Percentiles rank a stretch among this genome's conserved stretches.
These are phyloP conservation scores for Excoecaria cochinchinensis DNA, from an alignment of 345 rosid genomes.

Conservation along the genomic window DNA sequence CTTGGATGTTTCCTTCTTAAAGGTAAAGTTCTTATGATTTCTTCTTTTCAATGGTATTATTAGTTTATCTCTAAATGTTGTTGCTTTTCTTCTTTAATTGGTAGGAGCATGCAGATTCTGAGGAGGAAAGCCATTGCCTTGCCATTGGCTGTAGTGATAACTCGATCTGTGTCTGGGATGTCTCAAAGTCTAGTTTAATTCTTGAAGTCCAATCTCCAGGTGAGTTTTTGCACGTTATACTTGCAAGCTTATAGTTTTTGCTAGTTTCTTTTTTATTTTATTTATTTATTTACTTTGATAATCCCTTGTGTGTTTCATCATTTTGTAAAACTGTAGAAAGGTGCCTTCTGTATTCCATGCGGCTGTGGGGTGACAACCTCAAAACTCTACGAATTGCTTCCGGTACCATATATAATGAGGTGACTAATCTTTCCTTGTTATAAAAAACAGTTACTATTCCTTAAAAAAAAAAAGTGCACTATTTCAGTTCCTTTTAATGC, in stretches of 20 bases:
- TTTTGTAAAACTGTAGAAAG: constrained; percentile 49
- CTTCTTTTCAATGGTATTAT: neutral
- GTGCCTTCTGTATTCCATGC: constrained; percentile 84
- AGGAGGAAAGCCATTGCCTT: constrained; percentile 39
- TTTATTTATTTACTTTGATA: neutral
- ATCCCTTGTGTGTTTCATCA: neutral
- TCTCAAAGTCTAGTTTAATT: constrained; percentile 38
- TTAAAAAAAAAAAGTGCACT: too few species aligned
- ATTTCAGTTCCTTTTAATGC: neutral
- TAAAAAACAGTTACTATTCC: neutral
- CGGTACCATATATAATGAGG: constrained; percentile 94
- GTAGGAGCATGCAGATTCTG: constrained; percentile 32
- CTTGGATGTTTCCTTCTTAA: constrained; percentile 63
- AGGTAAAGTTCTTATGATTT: constrained; percentile 36
- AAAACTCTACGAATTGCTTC: constrained; percentile 69
- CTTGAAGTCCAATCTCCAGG: constrained; percentile 79
- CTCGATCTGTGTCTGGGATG: constrained; percentile 66
- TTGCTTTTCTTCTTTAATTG: constrained; percentile 20
- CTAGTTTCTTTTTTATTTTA: neutral
- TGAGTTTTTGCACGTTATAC: constrained; percentile 15
- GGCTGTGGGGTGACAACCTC: constrained; percentile 76
- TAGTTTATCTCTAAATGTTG: neutral
- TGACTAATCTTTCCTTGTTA: constrained; percentile 23
- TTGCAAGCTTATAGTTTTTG: neutral
- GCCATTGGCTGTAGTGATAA: constrained; percentile 89